Conservation (phyloP, 2,329 filamentous ascomycete species). For the Pseudopithomyces chartarum region DNA sequence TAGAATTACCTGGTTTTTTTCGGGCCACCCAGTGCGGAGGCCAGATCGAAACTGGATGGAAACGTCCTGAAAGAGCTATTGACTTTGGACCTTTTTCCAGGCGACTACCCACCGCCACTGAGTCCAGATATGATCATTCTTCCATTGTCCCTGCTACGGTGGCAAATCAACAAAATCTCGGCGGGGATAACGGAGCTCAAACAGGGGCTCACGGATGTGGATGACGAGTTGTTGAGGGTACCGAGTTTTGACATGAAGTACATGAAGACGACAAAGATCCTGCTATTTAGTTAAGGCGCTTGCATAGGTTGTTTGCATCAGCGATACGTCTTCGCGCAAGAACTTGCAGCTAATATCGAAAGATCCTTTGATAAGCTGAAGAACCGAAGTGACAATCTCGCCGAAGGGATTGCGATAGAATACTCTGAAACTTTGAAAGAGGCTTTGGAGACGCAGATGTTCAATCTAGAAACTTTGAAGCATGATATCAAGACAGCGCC, state of each 20-base stretch:
- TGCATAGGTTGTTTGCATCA: constrained; percentile 4
- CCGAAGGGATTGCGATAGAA: background rate
- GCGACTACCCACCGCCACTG: constrained; percentile 1
- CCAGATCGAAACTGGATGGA: background rate
- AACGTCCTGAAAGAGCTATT: background rate
- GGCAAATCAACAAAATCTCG: constrained; percentile 1
- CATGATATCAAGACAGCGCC: constrained; percentile 2
- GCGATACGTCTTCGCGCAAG: constrained; percentile 4
- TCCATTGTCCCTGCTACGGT: constrained; percentile 1
- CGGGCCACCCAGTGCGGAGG: background rate
- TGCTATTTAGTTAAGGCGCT: constrained; percentile 1
- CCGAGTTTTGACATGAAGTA: constrained; percentile 1
- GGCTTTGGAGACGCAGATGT: constrained; percentile 1
- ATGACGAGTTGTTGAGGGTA: constrained; percentile 1
- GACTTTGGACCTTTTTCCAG: background rate
- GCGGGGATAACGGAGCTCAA: background rate
- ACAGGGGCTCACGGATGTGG: background rate
- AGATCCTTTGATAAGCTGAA: constrained; percentile 3
- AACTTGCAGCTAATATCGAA: constrained; percentile 5
- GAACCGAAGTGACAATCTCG: background rate
- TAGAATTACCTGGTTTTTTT: constrained; percentile 4
- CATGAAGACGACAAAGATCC: background rate
- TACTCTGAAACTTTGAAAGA: constrained; percentile 5
- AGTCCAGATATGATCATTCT: constrained; percentile 7
- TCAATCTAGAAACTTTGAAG: constrained; percentile 3